Conservation (phyloP, 1,284 basidiomycete species). For the Moesziomyces globuligerus region DNA sequence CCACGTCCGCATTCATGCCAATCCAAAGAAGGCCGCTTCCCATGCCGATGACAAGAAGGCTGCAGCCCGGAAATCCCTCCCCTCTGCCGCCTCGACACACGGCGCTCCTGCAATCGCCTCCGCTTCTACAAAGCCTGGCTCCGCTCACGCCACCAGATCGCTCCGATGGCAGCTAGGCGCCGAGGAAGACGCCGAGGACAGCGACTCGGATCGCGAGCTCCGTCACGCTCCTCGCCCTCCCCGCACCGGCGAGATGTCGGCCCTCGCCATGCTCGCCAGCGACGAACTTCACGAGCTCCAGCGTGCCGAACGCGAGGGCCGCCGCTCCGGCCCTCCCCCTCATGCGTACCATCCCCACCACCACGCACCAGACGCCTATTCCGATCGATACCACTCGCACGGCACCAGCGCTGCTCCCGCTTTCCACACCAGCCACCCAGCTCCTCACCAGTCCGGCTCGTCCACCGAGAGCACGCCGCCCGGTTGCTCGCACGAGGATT, state of each 20-base stretch:
- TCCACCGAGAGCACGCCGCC: conserved; percentile 42
- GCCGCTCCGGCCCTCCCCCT: conserved; percentile 20
- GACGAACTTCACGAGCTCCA: conserved; percentile 64
- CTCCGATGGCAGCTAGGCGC: conserved; percentile 49
- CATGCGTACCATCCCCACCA: conserved; percentile 25
- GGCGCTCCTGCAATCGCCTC: conserved; percentile 30
- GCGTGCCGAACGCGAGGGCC: conserved; percentile 55
- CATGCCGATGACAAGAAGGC: conserved; percentile 35
- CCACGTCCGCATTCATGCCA: conserved; percentile 89
- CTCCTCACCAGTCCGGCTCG: conserved; percentile 12
- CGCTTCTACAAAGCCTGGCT: conserved; percentile 23
- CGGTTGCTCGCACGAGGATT: conserved; percentile 59
- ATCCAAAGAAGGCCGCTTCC: conserved; percentile 60
- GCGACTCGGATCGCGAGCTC: conserved; percentile 54
- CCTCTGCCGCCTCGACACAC: conserved; percentile 9
- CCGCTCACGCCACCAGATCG: conserved; percentile 18
- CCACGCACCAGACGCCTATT: conserved; percentile 38
- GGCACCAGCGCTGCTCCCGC: conserved; percentile 1
- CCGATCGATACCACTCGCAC: conserved; percentile 33
- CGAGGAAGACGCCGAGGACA: conserved; percentile 50
- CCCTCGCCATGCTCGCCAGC: conserved; percentile 61
- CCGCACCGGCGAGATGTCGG: conserved; percentile 61
- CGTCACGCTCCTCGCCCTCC: conserved; percentile 12
- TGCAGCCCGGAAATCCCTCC: conserved; percentile 24
- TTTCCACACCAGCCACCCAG: conserved; percentile 10